Base-by-base conservation (phyloP, 1,139 yeast genomes). In the Suhomyces ambrosiae region DNA sequence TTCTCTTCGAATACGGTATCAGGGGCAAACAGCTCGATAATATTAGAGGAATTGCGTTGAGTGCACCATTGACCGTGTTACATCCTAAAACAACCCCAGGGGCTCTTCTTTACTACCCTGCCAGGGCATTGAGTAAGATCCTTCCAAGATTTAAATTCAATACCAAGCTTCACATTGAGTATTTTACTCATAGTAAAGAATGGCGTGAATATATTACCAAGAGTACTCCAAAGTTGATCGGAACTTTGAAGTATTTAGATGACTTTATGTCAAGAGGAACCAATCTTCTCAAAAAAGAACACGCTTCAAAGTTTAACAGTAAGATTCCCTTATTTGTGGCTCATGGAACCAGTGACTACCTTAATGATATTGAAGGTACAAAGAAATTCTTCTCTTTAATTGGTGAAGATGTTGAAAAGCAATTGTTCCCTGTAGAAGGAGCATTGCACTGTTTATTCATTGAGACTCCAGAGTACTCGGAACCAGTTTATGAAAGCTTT, bases 181-280 rank as follows among this genome's bases (percentile, higher is more conserved):
- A 70, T 45, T 54, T 87, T 40, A 79, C 92, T 3, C 65, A 76
- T 24, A 79, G 84, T 56, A 56, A 64, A 27, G 58, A 58, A 32
- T 78, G 79, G 72, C 56, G 59, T 24, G 54, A 72, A 3, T 80
- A 68, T 48, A 55, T 82, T 35, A 53, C 55, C 12, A 45, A 48
- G 7, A 61, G 66, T 37, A 75, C 69, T 42, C 50, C 52, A 21
- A 63, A 63, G 47, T 76, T 74, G 52, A 66, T 73, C 46, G 75
- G 75, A 7, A 52, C 72, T 6, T 56, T 64, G 32, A 51, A 63
- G 30, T 69, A 64, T 39, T 60, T 82, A 44, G 61, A 78, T 54
- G 96, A 83, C 48, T 82, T 87, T 72, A 56, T 87, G 32, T 60
- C 56, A 15, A 71, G 95, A 38, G 94, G 94, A 8, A 69, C 70